phyloP scores from a whole-genome alignment of 345 rosid species.

The Syzygium aqueum region DNA sequence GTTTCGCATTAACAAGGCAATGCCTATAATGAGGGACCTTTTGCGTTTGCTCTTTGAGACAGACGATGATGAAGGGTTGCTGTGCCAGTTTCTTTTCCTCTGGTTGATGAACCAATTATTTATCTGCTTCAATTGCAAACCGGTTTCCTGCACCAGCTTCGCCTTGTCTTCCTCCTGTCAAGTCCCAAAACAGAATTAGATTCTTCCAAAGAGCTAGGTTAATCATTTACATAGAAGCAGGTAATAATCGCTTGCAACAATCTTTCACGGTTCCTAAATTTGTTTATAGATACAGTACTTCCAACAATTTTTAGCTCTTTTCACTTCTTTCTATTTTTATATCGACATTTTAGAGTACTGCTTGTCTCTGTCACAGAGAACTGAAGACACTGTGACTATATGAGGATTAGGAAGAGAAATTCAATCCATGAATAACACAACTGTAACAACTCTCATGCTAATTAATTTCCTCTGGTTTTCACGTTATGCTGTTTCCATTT shows the following conservation, averaged over 20 bases:
- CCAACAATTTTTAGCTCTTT: background rate
- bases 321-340: background rate
- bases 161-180: conserved; percentile 96
- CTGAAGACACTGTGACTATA: background rate
- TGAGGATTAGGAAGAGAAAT: background rate
- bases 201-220: background rate
- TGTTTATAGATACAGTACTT: background rate
- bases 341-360: background rate
- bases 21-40: conserved; percentile 30
- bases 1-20: background rate
- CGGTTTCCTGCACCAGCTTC: conserved; percentile 94
- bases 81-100: conserved; percentile 98
- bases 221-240: background rate
- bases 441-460: background rate
- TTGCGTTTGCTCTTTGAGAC: conserved; percentile 83
- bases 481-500: background rate
- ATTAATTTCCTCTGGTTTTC: background rate
- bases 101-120: conserved; percentile 99
- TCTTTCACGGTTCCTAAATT: background rate
- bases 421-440: background rate
- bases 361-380: background rate
- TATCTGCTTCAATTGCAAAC: conserved; percentile 92
- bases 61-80: conserved; percentile 71
- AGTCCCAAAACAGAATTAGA: background rate
- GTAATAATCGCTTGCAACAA: background rate